A percentile compares a stretch with the other conserved stretches of the same genome.
Conservation (phyloP, 495 filamentous ascomycete genomes). For the Rhizodiscina lignyota region DNA sequence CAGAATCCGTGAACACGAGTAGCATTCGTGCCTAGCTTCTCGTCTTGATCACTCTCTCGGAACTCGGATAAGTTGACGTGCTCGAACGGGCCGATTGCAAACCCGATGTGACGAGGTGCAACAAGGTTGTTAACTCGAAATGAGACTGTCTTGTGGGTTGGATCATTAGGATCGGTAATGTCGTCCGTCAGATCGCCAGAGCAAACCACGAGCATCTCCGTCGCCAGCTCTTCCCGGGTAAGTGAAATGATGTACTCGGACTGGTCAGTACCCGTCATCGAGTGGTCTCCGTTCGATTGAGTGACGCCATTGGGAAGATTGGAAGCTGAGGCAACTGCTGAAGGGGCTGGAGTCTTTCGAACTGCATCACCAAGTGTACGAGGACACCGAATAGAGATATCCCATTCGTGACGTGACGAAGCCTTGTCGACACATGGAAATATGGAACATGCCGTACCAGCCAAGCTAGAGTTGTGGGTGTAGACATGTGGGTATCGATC, state of each 20-base stretch:
- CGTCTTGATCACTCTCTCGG: conserved; percentile 77
- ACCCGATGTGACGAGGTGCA: conserved; percentile 73
- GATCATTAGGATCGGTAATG: conserved; percentile 52
- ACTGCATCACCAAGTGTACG: conserved; percentile 64
- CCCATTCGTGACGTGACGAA: conserved; percentile 66
- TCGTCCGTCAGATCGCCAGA: conserved; percentile 75
- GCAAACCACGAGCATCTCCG: conserved; percentile 80
- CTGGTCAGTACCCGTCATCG: conserved; percentile 25
- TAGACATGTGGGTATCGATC: conserved; percentile 77
- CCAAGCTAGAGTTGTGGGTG: conserved; percentile 59
- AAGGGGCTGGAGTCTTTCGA: too few species aligned
- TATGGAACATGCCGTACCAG: conserved; percentile 66
- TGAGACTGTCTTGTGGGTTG: conserved; percentile 64
- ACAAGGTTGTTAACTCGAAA: conserved; percentile 57
- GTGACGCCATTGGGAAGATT: too few species aligned
- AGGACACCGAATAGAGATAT: conserved; percentile 69
- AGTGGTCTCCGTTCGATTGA: conserved; percentile 8
- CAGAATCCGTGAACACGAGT: conserved; percentile 80
- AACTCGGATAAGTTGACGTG: conserved; percentile 79
- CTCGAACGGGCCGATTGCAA: conserved; percentile 88
- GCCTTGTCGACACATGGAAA: conserved; percentile 88
- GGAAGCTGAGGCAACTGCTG: too few species aligned
- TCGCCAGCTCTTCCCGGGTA: conserved; percentile 56
- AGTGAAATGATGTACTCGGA: too few species aligned
- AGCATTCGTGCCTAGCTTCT: conserved; percentile 67